A percentile compares a stretch with the other conserved stretches of the same genome.
Evolutionary conservation across 2,329 filamentous ascomycete species (phyloP).

Genomic region (Arthrobotrys pseudoclavata): DNA sequence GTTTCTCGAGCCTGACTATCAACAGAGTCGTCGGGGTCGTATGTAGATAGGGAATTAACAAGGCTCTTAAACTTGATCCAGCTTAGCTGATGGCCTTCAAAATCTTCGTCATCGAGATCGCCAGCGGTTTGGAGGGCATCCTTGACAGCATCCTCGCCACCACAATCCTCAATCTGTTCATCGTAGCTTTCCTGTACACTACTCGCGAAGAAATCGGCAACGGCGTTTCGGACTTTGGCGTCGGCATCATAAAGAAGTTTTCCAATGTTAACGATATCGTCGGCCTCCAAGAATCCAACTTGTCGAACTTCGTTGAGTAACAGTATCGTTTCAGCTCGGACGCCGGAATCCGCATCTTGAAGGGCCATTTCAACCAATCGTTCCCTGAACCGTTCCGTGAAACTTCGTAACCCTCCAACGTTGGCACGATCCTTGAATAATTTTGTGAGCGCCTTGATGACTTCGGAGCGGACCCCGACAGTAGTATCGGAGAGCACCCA

Average conservation of each 20-base stretch:
- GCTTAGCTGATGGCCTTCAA: conserved; percentile 79
- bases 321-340: conserved; percentile 83
- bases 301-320: conserved; percentile 85
- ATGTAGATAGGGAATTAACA: conserved; percentile 83
- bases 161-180: conserved; percentile 83
- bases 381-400: conserved; percentile 90
- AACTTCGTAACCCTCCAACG: conserved; percentile 82
- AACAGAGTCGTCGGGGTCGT: conserved; percentile 74
- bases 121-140: conserved; percentile 77
- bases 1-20: conserved; percentile 64
- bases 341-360: conserved; percentile 82
- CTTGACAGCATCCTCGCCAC: conserved; percentile 80
- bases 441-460: conserved; percentile 82
- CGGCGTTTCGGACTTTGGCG: conserved; percentile 84
- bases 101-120: conserved; percentile 79
- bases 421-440: conserved; percentile 86
- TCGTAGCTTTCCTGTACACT: conserved; percentile 87
- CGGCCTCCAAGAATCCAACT: conserved; percentile 87
- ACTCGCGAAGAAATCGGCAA: conserved; percentile 89
- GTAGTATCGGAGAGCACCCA: conserved; percentile 92
- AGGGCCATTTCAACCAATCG: conserved; percentile 94
- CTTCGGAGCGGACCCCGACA: conserved; percentile 82
- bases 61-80: conserved; percentile 96
- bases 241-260: conserved; percentile 91
- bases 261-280: conserved; percentile 89